These are phyloP conservation scores for Xylaria curta DNA, from an alignment of 495 filamentous ascomycete genomes.

Conservation along the genomic window DNA sequence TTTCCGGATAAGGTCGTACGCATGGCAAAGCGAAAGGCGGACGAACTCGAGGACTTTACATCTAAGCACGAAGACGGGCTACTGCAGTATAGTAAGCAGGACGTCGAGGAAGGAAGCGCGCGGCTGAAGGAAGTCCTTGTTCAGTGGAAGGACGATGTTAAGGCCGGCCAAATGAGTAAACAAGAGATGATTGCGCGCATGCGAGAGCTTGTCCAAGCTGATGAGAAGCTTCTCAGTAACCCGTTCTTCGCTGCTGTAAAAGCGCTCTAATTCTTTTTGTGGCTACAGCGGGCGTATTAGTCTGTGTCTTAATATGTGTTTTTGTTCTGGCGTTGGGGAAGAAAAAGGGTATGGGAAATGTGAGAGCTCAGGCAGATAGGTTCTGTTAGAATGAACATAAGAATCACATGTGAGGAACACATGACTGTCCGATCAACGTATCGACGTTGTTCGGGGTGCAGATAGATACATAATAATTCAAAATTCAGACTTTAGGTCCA, in stretches of 20 bases:
- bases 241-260: conserved; percentile 90
- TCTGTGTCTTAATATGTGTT: not conserved
- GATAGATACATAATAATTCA: conserved; percentile 12
- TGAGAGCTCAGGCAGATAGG: not conserved
- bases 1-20: conserved; percentile 97
- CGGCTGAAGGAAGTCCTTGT: conserved; percentile 84
- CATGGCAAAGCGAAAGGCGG: conserved; percentile 98
- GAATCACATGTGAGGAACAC: conserved; percentile 4
- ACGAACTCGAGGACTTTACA: conserved; percentile 96
- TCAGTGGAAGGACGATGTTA: conserved; percentile 87
- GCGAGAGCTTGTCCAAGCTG: conserved; percentile 75
- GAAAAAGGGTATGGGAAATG: not conserved
- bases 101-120: conserved; percentile 89
- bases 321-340: conserved; percentile 7
- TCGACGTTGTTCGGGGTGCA: not conserved
- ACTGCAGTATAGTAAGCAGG: conserved; percentile 72
- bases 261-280: conserved; percentile 61
- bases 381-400: conserved; percentile 6
- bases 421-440: not conserved
- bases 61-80: conserved; percentile 67
- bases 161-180: conserved; percentile 66
- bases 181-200: conserved; percentile 81
- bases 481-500: not conserved
- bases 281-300: too few relatives aligned
- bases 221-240: conserved; percentile 76